A percentile compares a stretch with the other conserved stretches of the same genome.
Conservation (phyloP, 805 yeast species). For the Candida maris region DNA sequence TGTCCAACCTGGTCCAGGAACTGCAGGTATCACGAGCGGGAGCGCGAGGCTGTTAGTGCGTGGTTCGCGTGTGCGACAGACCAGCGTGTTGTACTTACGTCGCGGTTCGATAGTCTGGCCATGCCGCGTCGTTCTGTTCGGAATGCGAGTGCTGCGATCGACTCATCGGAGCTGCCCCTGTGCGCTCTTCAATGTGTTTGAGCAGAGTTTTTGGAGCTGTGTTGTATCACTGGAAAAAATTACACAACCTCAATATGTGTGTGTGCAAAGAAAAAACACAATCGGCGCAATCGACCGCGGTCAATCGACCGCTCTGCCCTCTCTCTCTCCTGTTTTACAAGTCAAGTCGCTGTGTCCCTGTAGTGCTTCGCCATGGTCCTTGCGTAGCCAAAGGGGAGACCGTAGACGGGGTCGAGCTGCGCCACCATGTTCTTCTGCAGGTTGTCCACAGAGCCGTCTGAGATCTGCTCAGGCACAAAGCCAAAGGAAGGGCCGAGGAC, state of each 20-base stretch:
- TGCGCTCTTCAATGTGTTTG: no score
- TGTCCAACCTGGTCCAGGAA: conserved; percentile 23
- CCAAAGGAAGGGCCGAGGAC: conserved; percentile 28
- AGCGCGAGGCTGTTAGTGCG: no score
- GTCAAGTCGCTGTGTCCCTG: conserved; percentile 2
- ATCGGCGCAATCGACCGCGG: neutral
- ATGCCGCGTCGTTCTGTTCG: conserved; percentile 4
- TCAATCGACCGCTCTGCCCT: neutral
- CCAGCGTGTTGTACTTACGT: conserved; percentile 27
- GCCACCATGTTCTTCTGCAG: conserved; percentile 18
- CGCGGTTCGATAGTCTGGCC: conserved; percentile 21
- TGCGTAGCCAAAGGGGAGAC: conserved; percentile 43
- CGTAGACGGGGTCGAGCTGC: conserved; percentile 56
- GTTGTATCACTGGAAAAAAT: no score
- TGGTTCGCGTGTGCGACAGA: no score
- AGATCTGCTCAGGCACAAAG: conserved; percentile 18
- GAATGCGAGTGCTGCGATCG: no score
- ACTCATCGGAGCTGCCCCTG: no score
- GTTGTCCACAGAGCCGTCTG: conserved; percentile 18
- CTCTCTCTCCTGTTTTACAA: no score
- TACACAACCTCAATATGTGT: no score
- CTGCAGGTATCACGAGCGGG: no score
- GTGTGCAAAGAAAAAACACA: no score
- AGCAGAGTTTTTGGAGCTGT: no score
- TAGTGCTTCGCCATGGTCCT: conserved; percentile 11